A percentile compares a stretch with the other conserved stretches of the same genome.
Evolutionary conservation across 495 filamentous ascomycete species (phyloP).

Genomic region (Neurospora sp.): DNA sequence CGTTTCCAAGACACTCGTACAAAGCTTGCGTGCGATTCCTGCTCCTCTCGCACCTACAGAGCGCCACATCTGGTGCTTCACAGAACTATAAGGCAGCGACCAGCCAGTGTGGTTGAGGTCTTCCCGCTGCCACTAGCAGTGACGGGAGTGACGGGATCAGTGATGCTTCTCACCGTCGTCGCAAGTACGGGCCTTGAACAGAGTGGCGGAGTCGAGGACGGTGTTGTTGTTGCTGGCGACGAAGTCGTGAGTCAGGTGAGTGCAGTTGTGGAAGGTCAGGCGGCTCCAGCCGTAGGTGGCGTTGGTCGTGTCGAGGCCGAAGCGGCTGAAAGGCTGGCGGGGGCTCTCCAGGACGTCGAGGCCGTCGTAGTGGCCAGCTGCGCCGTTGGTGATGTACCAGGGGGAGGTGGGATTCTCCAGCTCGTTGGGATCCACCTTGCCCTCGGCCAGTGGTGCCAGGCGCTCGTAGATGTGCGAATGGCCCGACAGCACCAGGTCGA

Average conservation of each 20-base stretch:
- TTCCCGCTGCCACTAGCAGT: neutral
- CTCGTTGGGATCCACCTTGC: slow-evolving; percentile 23
- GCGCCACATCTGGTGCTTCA: neutral
- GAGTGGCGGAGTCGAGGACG: slow-evolving; percentile 23
- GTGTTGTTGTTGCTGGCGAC: slow-evolving; percentile 20
- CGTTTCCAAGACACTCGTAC: neutral
- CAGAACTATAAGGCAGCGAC: neutral
- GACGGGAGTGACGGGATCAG: neutral
- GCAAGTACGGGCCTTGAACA: slow-evolving; percentile 16
- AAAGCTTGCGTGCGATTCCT: neutral
- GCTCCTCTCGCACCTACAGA: neutral
- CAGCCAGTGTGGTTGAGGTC: neutral
- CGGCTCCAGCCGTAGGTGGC: slow-evolving; percentile 21
- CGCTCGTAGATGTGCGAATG: slow-evolving; percentile 44
- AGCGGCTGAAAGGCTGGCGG: slow-evolving; percentile 3
- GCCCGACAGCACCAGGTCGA: slow-evolving; percentile 42
- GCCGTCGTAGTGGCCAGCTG: slow-evolving; percentile 35
- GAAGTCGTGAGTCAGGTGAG: slow-evolving; percentile 25
- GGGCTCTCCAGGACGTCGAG: neutral
- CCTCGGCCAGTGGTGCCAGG: slow-evolving; percentile 20
- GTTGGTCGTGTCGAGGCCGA: slow-evolving; percentile 6
- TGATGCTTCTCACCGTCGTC: neutral
- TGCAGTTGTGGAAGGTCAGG: slow-evolving; percentile 26
- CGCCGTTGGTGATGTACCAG: slow-evolving; percentile 41
- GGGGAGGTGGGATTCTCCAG: slow-evolving; percentile 38